Base-by-base conservation (phyloP, 2,329 filamentous ascomycete species). In the Claviceps capensis region DNA sequence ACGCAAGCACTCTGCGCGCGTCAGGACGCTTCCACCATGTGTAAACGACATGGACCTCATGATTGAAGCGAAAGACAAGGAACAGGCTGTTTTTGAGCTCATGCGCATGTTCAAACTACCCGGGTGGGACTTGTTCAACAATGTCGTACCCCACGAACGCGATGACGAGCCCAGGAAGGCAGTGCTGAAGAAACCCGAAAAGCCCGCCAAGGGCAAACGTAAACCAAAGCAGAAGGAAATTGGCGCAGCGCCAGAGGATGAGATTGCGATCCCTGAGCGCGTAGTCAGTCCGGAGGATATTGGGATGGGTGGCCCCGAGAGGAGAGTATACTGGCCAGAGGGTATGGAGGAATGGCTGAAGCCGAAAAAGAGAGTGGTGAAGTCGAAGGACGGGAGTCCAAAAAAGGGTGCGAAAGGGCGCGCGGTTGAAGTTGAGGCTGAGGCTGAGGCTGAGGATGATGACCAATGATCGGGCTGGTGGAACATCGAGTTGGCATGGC, bases 41-140 rank as follows among this genome's bases (percentile, higher is more conserved):
- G 75, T 82, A 4, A 72, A 79, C 1, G 82, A 85, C 36, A 93
- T 94, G 85, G 91, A 96, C 62, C 73, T 97, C n/a, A 97, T 97
- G 91, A 96, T 97, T 54, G 91, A 97, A 69, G 91, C 91, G 47
- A 97, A 97, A 65, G 91, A 96, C 63, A 97, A 97, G 67, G 91
- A 97, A 65, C 91, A 97, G 66, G 89, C 91, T 0, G 88, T 96
- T 0, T 95, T 97, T 60, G 88, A 95, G 57, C 75, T 97, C 17
- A 96, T 96, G 89, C 78, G 85, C 22, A 89, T 76, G 0, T 95
- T 89, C 65, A 89, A 84, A 60, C 73, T 97, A 0, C 87, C 89
- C 0, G 89, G 89, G 0, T 86, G 82, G 68, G 75, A 93, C 19
- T 76, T 69, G 0, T 81, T 94, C 63, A 85, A 85, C 58, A 82